Evolutionary conservation across 2,329 filamentous ascomycete species (phyloP).

Genomic region (Bisporella sp.): DNA sequence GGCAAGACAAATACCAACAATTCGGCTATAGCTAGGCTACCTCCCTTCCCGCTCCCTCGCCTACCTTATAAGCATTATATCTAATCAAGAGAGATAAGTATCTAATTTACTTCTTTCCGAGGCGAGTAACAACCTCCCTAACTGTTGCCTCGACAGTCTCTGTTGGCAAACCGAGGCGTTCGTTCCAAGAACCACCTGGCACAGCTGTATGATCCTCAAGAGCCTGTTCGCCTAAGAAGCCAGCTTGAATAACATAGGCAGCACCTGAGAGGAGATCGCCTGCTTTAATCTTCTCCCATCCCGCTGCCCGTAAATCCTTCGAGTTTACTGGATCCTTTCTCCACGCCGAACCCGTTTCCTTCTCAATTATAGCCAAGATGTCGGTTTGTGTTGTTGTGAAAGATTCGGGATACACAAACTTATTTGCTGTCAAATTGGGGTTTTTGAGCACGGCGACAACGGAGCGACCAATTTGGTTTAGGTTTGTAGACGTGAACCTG

Average conservation of each 20-base stretch:
- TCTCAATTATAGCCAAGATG: constrained; percentile 23
- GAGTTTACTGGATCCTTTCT: constrained; percentile 4
- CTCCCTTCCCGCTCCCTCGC: no score
- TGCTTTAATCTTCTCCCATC: neutral
- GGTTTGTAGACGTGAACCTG: constrained; percentile 6
- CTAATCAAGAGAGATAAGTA: no score
- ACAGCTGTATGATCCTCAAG: constrained; percentile 6
- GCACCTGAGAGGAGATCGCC: constrained; percentile 3
- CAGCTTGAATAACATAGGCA: constrained; percentile 5
- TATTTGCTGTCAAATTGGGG: constrained; percentile 27
- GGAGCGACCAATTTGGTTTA: constrained; percentile 25
- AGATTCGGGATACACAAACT: constrained; percentile 26
- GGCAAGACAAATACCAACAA: no score
- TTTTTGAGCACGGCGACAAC: constrained; percentile 27
- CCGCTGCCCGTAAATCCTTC: constrained; percentile 4
- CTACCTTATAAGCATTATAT: no score
- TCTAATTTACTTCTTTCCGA: no score
- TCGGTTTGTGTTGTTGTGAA: constrained; percentile 27
- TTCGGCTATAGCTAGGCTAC: no score
- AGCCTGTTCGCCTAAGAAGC: constrained; percentile 4
- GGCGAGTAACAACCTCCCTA: neutral
- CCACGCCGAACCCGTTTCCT: constrained; percentile 25
- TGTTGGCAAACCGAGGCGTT: constrained; percentile 3
- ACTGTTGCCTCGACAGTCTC: constrained; percentile 3
- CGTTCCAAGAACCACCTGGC: constrained; percentile 8